Percentiles rank a stretch among this genome's conserved stretches.
Evolutionary conservation across 768 basidiomycete species (phyloP).

Genomic region (Lentinula edodes): DNA sequence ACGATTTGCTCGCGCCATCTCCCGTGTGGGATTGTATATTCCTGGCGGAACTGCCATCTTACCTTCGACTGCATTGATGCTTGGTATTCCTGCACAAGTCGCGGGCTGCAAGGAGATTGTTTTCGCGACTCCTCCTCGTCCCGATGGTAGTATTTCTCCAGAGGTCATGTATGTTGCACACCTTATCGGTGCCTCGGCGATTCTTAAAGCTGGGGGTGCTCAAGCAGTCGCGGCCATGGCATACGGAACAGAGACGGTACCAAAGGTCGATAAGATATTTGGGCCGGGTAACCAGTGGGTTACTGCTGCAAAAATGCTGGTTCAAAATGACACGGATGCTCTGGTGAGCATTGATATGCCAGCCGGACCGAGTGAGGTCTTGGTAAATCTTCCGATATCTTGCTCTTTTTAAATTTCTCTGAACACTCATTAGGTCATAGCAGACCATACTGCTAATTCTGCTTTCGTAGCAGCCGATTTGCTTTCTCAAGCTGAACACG

Average conservation of each 20-base stretch:
- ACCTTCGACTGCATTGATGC: conserved; percentile 96
- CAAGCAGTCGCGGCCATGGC: conserved; percentile 96
- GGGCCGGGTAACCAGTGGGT: conserved; percentile 99
- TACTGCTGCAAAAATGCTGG: conserved; percentile 98
- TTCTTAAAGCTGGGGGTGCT: conserved; percentile 93
- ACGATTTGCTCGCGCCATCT: conserved; percentile 91
- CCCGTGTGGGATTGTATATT: conserved; percentile 93
- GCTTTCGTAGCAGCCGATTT: conserved; percentile 95
- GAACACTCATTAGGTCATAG: conserved; percentile 68
- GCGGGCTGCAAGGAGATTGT: conserved; percentile 92
- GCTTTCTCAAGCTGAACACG: conserved; percentile 97
- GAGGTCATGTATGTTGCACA: conserved; percentile 97
- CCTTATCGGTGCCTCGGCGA: conserved; percentile 82
- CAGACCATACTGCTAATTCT: conserved; percentile 80
- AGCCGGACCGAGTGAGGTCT: conserved; percentile 94
- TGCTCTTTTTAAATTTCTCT: not conserved
- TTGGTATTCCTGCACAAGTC: conserved; percentile 96
- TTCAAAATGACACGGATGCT: conserved; percentile 97
- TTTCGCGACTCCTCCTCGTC: conserved; percentile 91
- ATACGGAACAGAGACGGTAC: conserved; percentile 91
- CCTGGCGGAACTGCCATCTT: conserved; percentile 96
- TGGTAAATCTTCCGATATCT: conserved; percentile 52
- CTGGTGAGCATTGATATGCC: conserved; percentile 98
- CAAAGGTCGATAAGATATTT: conserved; percentile 99
- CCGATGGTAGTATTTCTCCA: conserved; percentile 90